Evolutionary conservation across 345 rosid species (phyloP).

Genomic region (Populus tremula): DNA sequence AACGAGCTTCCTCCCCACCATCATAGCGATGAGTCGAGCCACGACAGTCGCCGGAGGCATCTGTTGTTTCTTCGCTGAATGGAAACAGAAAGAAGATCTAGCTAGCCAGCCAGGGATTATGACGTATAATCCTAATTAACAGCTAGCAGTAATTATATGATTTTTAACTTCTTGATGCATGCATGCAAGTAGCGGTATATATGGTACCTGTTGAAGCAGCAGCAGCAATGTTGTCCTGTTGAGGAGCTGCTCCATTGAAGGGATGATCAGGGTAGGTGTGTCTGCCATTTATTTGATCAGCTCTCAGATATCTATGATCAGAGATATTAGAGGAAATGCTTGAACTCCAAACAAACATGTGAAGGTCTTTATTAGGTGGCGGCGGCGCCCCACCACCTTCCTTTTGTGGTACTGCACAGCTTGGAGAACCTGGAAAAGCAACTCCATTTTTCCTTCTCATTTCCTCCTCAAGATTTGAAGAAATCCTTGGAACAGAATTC

Average conservation of each 20-base stretch:
- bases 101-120: too few species aligned
- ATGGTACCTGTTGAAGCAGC: too few species aligned
- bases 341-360: conserved; percentile 37
- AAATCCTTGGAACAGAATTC: background rate
- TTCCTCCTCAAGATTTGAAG: background rate
- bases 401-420: background rate
- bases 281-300: conserved; percentile 12
- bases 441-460: background rate
- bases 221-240: too few species aligned
- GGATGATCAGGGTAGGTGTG: conserved; percentile 15
- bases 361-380: conserved; percentile 17
- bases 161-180: too few species aligned
- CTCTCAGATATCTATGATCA: conserved; percentile 14
- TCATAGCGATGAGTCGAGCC: conserved; percentile 25
- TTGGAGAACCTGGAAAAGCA: background rate
- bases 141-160: too few species aligned
- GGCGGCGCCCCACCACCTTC: background rate
- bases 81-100: too few species aligned
- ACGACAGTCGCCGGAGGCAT: conserved; percentile 36
- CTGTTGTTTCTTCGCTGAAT: conserved; percentile 1
- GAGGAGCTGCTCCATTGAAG: too few species aligned
- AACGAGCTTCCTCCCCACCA: conserved; percentile 36
- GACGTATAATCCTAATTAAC: too few species aligned
- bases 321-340: conserved; percentile 22
- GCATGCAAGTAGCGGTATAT: too few species aligned